These are phyloP conservation scores for Musa acuminata DNA, from an alignment of 176 grass and related monocot genomes.

Conservation along the genomic window DNA sequence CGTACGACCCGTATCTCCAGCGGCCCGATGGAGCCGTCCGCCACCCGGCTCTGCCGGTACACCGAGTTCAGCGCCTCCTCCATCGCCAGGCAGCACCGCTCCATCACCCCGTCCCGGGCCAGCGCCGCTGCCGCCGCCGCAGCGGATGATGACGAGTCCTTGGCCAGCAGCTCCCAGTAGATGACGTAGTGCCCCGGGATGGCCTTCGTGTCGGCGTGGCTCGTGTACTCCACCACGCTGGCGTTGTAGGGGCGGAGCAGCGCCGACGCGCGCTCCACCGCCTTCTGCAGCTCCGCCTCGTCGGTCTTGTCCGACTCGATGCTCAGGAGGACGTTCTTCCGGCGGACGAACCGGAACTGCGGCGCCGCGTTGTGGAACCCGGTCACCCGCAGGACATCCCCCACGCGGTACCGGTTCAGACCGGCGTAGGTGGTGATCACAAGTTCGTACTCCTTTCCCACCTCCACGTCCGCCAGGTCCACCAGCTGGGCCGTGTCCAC, in stretches of 20 bases:
- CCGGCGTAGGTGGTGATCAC: slow-evolving; percentile 68
- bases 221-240: slow-evolving; percentile 53
- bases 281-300: slow-evolving; percentile 67
- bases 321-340: slow-evolving; percentile 63
- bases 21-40: slow-evolving; percentile 44
- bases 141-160: not conserved
- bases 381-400: slow-evolving; percentile 44
- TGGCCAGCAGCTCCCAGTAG: slow-evolving; percentile 56
- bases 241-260: slow-evolving; percentile 32
- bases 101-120: slow-evolving; percentile 7
- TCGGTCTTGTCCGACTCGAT: slow-evolving; percentile 72
- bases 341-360: slow-evolving; percentile 56
- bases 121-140: not conserved
- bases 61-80: slow-evolving; percentile 51
- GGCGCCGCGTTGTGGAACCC: slow-evolving; percentile 71
- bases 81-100: slow-evolving; percentile 50
- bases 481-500: slow-evolving; percentile 22
- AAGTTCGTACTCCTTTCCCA: slow-evolving; percentile 48
- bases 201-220: slow-evolving; percentile 41
- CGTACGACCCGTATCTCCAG: slow-evolving; percentile 53
- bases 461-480: slow-evolving; percentile 40
- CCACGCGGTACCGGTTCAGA: slow-evolving; percentile 56
- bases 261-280: slow-evolving; percentile 38
- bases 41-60: slow-evolving; percentile 48
- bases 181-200: slow-evolving; percentile 72